Conservation (phyloP, 2,329 filamentous ascomycete genomes). For the Elsinoe batatas region DNA sequence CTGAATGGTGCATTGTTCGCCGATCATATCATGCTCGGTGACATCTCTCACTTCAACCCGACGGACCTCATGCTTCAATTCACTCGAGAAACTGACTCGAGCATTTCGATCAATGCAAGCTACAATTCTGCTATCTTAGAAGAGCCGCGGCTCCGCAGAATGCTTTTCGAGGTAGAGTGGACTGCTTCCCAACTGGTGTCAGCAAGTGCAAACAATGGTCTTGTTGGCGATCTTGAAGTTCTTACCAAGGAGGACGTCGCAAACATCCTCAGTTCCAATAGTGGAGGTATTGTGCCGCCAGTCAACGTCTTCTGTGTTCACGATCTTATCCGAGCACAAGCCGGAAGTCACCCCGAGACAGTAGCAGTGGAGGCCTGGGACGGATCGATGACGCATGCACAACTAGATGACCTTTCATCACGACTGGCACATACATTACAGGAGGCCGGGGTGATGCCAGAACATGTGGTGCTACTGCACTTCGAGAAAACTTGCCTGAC, state of each 20-base stretch:
- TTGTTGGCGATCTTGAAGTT: neutral
- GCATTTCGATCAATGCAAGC: neutral
- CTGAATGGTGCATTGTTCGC: neutral
- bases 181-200: neutral
- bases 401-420: neutral
- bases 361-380: slow-evolving; percentile 9
- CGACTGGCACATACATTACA: neutral
- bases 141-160: neutral
- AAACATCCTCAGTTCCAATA: neutral
- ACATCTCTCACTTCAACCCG: slow-evolving; percentile 3
- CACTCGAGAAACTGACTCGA: neutral
- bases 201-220: neutral
- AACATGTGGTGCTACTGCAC: slow-evolving; percentile 25
- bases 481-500: slow-evolving; percentile 30
- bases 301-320: slow-evolving; percentile 7
- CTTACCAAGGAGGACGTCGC: neutral
- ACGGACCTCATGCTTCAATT: slow-evolving; percentile 1
- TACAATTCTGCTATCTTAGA: neutral
- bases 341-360: neutral
- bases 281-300: neutral
- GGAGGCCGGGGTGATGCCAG: neutral
- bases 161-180: neutral
- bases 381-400: neutral
- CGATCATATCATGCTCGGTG: neutral
- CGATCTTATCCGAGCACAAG: slow-evolving; percentile 6